Evolutionary conservation across 805 yeast species (phyloP), one percentile per base, ranked within the genome.

Genomic region (Wickerhamomyces silvicola): DNA sequence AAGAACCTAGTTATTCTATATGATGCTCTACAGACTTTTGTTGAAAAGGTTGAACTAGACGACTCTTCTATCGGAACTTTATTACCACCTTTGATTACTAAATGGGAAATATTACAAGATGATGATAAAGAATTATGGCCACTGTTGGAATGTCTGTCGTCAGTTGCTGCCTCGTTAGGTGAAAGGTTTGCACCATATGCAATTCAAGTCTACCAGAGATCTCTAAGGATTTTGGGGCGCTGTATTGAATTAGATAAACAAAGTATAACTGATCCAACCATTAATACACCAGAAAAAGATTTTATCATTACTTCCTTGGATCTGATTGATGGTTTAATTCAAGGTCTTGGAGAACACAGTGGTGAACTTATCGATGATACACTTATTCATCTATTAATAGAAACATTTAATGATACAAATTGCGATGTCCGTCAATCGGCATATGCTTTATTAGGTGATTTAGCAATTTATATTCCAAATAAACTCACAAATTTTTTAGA

Each of bases 351-450:
- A 10, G 56, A 62, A 7, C 78, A 77, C 39, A 66, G 78, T 19
- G 72, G 66, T 8, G 80, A 72, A 25, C 60, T 83, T 41, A 67
- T 81, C 30, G 62, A 60, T 19, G 52, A 52, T 3, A 54, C 66
- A 20, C 50, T 88, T 35, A 68, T 84, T 62, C 76, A 72, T 22
- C 60, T 87, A 30, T 52, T 88, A 35, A 47, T 82, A 19, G 66
- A 73, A 28, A 81, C 94, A 51, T 68, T 86, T 42, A 81, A 78
- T 41, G 95, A 86, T 54, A 70, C 75, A 5, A 72, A 68, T 17
- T 78, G 77, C 40, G 97, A 92, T 55, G 96, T 92, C n/a, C 72
- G 97, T 42, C 98, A 92, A 59, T 75, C 86, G 37, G 85, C 90
- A 0, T 86, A 78, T 60, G 97, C 97, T 0, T 61, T 92, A 20